These are phyloP conservation scores for Noccaea bulbosa DNA, from an alignment of 345 rosid genomes.

Conservation along the genomic window DNA sequence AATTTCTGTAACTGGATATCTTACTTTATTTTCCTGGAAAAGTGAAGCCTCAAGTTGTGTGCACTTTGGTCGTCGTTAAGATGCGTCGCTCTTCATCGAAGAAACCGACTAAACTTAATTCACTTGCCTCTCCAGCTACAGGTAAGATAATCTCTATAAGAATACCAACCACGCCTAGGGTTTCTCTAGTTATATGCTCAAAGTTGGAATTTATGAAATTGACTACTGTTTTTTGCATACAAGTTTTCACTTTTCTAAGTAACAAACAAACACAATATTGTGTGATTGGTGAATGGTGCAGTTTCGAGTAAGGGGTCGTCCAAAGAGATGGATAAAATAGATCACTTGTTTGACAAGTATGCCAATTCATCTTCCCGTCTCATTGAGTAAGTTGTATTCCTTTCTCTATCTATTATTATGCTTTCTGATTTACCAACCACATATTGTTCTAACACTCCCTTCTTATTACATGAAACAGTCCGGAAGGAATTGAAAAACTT, in stretches of 20 bases:
- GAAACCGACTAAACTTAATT: conserved; percentile 72
- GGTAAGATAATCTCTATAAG: conserved; percentile 45
- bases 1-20: not conserved
- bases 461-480: conserved; percentile 55
- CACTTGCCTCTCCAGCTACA: conserved; percentile 59
- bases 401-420: no score
- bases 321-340: conserved; percentile 87
- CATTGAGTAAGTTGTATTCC: conserved; percentile 70
- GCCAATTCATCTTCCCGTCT: conserved; percentile 70
- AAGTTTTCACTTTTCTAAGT: not conserved
- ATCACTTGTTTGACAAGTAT: conserved; percentile 65
- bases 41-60: conserved; percentile 19
- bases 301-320: conserved; percentile 83
- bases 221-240: not conserved
- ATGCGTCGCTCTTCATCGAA: conserved; percentile 87
- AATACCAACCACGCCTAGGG: conserved; percentile 29
- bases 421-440: no score
- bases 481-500: conserved; percentile 90
- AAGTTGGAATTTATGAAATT: not conserved
- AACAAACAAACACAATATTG: not conserved
- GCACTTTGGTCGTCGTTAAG: conserved; percentile 41
- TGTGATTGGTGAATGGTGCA: conserved; percentile 36
- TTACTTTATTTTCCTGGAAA: not conserved
- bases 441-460: conserved; percentile 41
- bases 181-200: conserved; percentile 1